Conservation (phyloP, 805 yeast genomes). For the Kazachstania viticola region DNA sequence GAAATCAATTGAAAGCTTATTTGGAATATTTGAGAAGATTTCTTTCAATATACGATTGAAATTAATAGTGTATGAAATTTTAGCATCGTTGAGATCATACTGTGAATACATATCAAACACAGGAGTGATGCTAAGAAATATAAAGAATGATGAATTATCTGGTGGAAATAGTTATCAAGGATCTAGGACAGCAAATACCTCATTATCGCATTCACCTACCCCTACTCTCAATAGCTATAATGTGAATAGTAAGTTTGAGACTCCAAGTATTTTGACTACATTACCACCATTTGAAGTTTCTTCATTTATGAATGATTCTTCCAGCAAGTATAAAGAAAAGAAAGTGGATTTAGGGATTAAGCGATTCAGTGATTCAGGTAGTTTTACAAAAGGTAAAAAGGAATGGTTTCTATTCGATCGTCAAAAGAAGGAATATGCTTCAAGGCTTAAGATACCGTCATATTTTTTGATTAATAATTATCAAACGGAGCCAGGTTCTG, state of each 20-base stretch:
- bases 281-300: constrained; percentile 26
- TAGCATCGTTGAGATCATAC: constrained; percentile 22
- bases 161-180: background rate
- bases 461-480: constrained; percentile 18
- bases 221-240: background rate
- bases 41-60: constrained; percentile 20
- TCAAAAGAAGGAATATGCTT: constrained; percentile 7
- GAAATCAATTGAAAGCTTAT: constrained; percentile 13
- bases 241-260: constrained; percentile 3
- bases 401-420: constrained; percentile 19
- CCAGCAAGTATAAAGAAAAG: background rate
- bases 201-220: background rate
- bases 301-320: constrained; percentile 13
- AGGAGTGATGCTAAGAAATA: background rate
- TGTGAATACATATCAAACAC: constrained; percentile 14
- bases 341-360: constrained; percentile 4
- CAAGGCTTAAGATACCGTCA: constrained; percentile 15
- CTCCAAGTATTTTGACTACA: constrained; percentile 14
- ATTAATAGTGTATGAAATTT: constrained; percentile 22
- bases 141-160: background rate
- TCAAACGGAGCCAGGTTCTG: constrained; percentile 10
- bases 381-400: constrained; percentile 1
- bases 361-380: no score
- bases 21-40: constrained; percentile 16
- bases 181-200: background rate